Conservation (phyloP, 2,329 filamentous ascomycete genomes). For the Colletotrichum sublineola region DNA sequence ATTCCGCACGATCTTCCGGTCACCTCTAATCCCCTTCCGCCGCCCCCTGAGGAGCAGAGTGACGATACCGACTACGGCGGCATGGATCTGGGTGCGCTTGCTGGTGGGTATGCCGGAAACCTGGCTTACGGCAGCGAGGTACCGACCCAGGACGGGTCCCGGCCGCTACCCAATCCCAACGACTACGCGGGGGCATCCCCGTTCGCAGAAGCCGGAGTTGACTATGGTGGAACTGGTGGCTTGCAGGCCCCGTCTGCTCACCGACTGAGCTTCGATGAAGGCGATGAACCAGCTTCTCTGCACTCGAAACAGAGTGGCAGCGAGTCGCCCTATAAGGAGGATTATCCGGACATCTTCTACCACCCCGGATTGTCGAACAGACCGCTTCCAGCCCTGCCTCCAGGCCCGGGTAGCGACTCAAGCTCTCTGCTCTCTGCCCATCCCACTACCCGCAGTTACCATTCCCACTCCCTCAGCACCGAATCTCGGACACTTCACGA, state of each 20-base stretch:
- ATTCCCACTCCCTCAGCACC: slow-evolving; percentile 62
- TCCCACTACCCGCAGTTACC: slow-evolving; percentile 51
- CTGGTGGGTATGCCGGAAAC: slow-evolving; percentile 75
- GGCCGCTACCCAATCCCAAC: slow-evolving; percentile 63
- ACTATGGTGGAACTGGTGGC: slow-evolving; percentile 92
- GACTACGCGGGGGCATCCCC: slow-evolving; percentile 54
- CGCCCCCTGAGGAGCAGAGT: slow-evolving; percentile 66
- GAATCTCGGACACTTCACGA: slow-evolving; percentile 58
- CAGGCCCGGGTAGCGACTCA: slow-evolving; percentile 72
- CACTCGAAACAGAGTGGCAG: slow-evolving; percentile 69
- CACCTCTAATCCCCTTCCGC: slow-evolving; percentile 53
- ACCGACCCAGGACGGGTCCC: slow-evolving; percentile 57
- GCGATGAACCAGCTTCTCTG: slow-evolving; percentile 79
- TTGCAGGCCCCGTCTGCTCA: slow-evolving; percentile 80
- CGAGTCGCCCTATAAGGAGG: slow-evolving; percentile 77
- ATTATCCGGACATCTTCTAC: slow-evolving; percentile 92
- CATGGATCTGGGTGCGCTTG: slow-evolving; percentile 81
- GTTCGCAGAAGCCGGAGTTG: slow-evolving; percentile 77
- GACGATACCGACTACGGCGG: slow-evolving; percentile 80
- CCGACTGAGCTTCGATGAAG: slow-evolving; percentile 91
- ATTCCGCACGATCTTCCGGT: slow-evolving; percentile 62
- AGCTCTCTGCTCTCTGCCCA: slow-evolving; percentile 65
- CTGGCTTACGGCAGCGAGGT: slow-evolving; percentile 65
- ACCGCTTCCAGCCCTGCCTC: slow-evolving; percentile 74
- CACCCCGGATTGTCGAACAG: slow-evolving; percentile 82